Evolutionary conservation across 2,329 filamentous ascomycete genomes (phyloP), one percentile per base, ranked within the genome.

Genomic region (Fusarium ambrosium): DNA sequence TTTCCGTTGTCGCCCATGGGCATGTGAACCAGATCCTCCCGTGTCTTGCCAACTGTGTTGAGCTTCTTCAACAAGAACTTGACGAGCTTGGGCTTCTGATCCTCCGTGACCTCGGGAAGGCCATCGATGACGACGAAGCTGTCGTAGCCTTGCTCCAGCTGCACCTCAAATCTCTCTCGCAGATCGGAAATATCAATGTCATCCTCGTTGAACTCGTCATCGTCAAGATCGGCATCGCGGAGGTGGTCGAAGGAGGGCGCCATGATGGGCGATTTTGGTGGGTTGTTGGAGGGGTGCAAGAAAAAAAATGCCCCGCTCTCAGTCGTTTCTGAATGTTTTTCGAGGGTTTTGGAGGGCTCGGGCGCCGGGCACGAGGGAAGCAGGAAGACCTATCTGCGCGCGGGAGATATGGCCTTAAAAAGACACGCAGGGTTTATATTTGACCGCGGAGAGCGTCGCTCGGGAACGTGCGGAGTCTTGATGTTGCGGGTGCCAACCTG

Each of bases 51-150:
- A 73, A 95, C 94, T 70, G 91, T 88, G 86, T 93, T 95, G 79
- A 99, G 88, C 88, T 97, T 98, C 87, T 95, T 95, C 84, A 97
- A 87, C 86, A 99, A 88, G 85, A 98, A 98, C 86, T 98, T 98
- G 85, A 98, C 89, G 72, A 99, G 91, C 89, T 98, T 98, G 70
- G 94, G 91, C 87, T 95, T 96, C 88, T 94, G 95, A 60, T 97
- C 96, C 84, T 95, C 94, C 69, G 89, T 94, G 75, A 99, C 96
- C 75, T 93, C 87, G 76, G 97, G 97, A 51, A 99, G 91, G 77
- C 97, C 97, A 84, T 99, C 97, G 82, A 98, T 91, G 73, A 98
- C 95, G 76, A 99, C 94, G 81, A 99, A 99, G 75, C 95, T 93
- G 83, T 99, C 97, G 80, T 98, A 93, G 69, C 97, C 97, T 85